A percentile compares a stretch with the other conserved stretches of the same genome.
phyloP scores from a whole-genome alignment of 2,329 filamentous ascomycete genomes.

The Acephala macrosclerotiorum region DNA sequence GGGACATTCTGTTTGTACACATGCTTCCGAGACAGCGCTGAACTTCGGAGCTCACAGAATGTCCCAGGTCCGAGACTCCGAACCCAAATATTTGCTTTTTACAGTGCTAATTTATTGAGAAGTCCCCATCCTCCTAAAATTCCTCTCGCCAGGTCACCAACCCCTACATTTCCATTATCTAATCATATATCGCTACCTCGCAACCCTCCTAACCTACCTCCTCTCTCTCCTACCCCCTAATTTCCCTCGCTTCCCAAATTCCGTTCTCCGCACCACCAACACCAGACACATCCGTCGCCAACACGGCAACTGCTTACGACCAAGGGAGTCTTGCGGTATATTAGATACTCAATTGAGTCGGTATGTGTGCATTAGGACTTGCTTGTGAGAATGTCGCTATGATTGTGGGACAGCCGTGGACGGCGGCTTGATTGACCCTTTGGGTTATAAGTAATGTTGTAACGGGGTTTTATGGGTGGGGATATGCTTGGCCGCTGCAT shows the following conservation, averaged over 20 bases:
- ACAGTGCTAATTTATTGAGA: no score
- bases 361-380: slow-evolving; percentile 68
- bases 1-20: no score
- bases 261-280: slow-evolving; percentile 61
- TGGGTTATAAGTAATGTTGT: slow-evolving; percentile 72
- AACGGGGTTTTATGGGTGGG: slow-evolving; percentile 68
- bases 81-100: no score
- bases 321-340: slow-evolving; percentile 66
- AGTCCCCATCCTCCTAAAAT: slow-evolving; percentile 68
- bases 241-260: slow-evolving; percentile 68
- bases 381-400: slow-evolving; percentile 72
- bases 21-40: no score
- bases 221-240: slow-evolving; percentile 69
- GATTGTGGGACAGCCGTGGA: slow-evolving; percentile 67
- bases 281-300: slow-evolving; percentile 51
- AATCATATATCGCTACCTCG: slow-evolving; percentile 62
- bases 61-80: no score
- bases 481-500: slow-evolving; percentile 70
- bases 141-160: slow-evolving; percentile 61
- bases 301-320: slow-evolving; percentile 62
- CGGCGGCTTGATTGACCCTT: slow-evolving; percentile 68
- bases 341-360: slow-evolving; percentile 68
- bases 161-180: slow-evolving; percentile 65
- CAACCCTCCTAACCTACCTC: slow-evolving; percentile 64
- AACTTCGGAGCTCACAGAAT: no score